Evolutionary conservation across 768 basidiomycete genomes (phyloP).

Genomic region (Tubosaeta brunneosetosa): DNA sequence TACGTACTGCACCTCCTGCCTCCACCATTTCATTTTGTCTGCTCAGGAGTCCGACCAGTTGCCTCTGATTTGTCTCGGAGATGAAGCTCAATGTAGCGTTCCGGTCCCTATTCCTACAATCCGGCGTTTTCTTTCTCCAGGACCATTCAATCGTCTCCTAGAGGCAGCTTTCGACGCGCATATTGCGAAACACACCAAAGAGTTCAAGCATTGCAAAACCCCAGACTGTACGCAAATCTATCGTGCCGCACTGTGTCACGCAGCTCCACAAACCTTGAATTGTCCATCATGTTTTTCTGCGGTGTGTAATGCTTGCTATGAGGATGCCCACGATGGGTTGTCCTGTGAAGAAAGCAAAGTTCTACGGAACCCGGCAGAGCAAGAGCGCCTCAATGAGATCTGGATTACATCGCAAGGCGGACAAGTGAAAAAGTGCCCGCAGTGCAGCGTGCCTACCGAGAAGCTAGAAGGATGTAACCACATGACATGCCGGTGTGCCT

Average conservation of each 20-base stretch:
- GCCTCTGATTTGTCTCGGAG: slow-evolving; percentile 65
- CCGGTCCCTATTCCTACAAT: slow-evolving; percentile 51
- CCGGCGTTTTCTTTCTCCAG: slow-evolving; percentile 43
- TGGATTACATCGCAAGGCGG: slow-evolving; percentile 55
- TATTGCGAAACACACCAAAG: slow-evolving; percentile 51
- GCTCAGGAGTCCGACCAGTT: slow-evolving; percentile 53
- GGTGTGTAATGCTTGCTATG: slow-evolving; percentile 61
- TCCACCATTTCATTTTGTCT: slow-evolving; percentile 53
- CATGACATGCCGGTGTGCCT: slow-evolving; percentile 51
- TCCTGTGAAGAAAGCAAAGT: slow-evolving; percentile 45
- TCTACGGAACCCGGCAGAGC: slow-evolving; percentile 37
- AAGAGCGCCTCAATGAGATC: slow-evolving; percentile 46
- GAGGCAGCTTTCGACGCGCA: slow-evolving; percentile 54
- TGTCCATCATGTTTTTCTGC: slow-evolving; percentile 66
- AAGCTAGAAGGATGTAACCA: slow-evolving; percentile 74
- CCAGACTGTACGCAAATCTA: slow-evolving; percentile 76
- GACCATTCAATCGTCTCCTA: slow-evolving; percentile 51
- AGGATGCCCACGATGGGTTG: slow-evolving; percentile 58
- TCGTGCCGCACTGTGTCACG: slow-evolving; percentile 42
- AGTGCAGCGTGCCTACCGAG: slow-evolving; percentile 65
- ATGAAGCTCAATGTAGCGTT: slow-evolving; percentile 52
- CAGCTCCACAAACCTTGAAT: slow-evolving; percentile 36
- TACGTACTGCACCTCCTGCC: slow-evolving; percentile 57
- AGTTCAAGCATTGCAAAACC: slow-evolving; percentile 72
- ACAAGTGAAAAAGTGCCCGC: slow-evolving; percentile 68